phyloP scores from a whole-genome alignment of 2,329 filamentous ascomycete species.

The Neoascochyta sp. region DNA sequence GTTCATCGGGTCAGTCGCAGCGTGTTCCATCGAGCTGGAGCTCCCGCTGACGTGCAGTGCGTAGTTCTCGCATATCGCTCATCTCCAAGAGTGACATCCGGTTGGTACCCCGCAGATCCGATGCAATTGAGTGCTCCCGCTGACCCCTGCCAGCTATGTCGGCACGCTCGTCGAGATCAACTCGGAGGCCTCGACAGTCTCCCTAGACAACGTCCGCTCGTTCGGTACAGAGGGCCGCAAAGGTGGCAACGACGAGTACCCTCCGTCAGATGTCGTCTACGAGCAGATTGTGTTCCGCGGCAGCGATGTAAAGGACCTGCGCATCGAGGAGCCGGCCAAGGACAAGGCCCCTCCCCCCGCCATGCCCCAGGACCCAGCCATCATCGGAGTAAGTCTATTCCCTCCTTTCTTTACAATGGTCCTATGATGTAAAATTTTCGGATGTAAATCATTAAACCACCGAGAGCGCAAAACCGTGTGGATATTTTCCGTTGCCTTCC shows the following conservation, averaged over 20 bases:
- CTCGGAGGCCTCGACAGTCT: conserved; percentile 93
- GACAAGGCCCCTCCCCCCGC: conserved; percentile 68
- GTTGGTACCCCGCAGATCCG: conserved; percentile 51
- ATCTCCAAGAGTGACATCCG: conserved; percentile 97
- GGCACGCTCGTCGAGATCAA: conserved; percentile 97
- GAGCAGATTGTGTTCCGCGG: conserved; percentile 99
- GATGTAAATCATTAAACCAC: conserved; percentile 89
- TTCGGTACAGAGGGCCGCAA: conserved; percentile 91
- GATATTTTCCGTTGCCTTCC: conserved; percentile 99
- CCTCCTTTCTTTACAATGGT: conserved; percentile 20
- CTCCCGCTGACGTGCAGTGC: conserved; percentile 33
- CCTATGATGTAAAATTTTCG: conserved; percentile 90
- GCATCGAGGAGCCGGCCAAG: conserved; percentile 78
- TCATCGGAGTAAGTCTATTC: conserved; percentile 79
- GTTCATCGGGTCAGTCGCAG: conserved; percentile 55
- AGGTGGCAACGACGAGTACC: conserved; percentile 75
- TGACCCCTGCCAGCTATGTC: conserved; percentile 66
- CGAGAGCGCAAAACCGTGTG: conserved; percentile 95
- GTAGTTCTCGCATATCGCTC: conserved; percentile 86
- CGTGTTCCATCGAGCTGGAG: conserved; percentile 34
- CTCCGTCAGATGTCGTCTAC: conserved; percentile 82
- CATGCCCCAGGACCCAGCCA: conserved; percentile 91
- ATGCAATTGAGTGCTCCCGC: conserved; percentile 12
- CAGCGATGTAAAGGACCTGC: conserved; percentile 96
- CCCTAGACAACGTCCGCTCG: conserved; percentile 91